These are phyloP conservation scores for Symbiodinium natans DNA, from an alignment of 73 alveolate species.

Conservation along the genomic window DNA sequence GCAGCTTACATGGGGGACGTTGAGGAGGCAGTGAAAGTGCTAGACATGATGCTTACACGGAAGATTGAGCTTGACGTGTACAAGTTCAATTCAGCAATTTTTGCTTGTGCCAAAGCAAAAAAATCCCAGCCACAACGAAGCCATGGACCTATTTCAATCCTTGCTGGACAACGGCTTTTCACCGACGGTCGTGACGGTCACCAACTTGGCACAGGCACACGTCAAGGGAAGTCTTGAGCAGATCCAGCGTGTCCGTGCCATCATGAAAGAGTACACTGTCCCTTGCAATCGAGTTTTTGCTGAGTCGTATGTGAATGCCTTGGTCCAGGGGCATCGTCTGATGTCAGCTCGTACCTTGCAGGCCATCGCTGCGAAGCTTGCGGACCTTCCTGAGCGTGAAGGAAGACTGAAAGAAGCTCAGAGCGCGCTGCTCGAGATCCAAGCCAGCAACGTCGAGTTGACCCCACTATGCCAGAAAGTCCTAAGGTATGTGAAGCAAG, in stretches of 20 bases:
- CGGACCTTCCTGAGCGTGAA: too few species aligned
- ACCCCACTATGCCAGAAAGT: too few species aligned
- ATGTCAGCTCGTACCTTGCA: too few species aligned
- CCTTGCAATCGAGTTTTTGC: not conserved
- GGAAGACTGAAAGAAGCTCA: too few species aligned
- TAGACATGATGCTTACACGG: not conserved
- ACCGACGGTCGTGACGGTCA: not conserved
- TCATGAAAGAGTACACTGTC: not conserved
- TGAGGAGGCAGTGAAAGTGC: not conserved
- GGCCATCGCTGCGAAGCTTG: too few species aligned
- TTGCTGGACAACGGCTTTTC: not conserved
- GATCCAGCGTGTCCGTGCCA: not conserved
- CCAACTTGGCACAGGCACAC: not conserved
- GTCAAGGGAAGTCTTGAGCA: not conserved
- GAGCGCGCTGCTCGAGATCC: too few species aligned
- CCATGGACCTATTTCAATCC: not conserved
- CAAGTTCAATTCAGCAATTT: not conserved
- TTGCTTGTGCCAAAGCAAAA: not conserved
- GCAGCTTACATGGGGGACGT: not conserved
- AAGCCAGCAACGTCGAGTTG: too few species aligned
- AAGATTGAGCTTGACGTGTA: not conserved
- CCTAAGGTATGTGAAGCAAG: too few species aligned
- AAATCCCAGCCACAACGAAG: not conserved
- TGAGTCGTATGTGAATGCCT: not conserved
- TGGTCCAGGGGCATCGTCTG: not conserved